These are phyloP conservation scores for Eustoma russellianum DNA, from an alignment of 257 asterid species.

Conservation along the genomic window DNA sequence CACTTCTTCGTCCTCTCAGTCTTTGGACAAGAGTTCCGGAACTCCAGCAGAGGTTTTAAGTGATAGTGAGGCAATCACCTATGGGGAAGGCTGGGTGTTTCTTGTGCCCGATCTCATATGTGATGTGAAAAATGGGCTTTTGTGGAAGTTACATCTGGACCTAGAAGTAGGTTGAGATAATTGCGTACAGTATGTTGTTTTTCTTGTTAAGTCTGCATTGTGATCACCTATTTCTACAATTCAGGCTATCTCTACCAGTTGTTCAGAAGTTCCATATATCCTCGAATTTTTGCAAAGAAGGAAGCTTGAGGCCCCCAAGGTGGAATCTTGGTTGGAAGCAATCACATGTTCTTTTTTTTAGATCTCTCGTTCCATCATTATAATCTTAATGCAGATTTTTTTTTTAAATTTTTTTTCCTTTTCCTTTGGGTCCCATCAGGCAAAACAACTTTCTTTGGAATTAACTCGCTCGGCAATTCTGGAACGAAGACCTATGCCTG, in stretches of 20 bases:
- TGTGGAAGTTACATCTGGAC: constrained; percentile 83
- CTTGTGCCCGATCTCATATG: constrained; percentile 83
- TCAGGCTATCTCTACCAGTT: constrained; percentile 92
- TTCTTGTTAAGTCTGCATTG: constrained; percentile 11
- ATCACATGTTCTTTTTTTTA: too few relatives aligned
- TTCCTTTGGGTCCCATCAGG: constrained; percentile 39
- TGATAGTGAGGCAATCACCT: constrained; percentile 43
- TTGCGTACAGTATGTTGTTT: constrained; percentile 13
- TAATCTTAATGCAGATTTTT: too few relatives aligned
- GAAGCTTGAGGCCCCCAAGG: constrained; percentile 83
- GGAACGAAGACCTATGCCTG: constrained; percentile 72
- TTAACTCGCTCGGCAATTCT: constrained; percentile 55
- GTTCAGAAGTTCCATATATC: constrained; percentile 68
- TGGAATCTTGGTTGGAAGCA: constrained; percentile 22
- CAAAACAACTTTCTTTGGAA: constrained; percentile 66
- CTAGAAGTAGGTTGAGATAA: constrained; percentile 55
- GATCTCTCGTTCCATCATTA: too few relatives aligned
- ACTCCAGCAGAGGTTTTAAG: constrained; percentile 31
- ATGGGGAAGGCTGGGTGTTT: constrained; percentile 81
- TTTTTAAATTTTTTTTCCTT: too few relatives aligned
- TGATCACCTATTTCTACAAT: constrained; percentile 14
- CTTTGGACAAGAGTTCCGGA: constrained; percentile 26
- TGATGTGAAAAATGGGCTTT: constrained; percentile 56
- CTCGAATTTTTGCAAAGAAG: constrained; percentile 92
- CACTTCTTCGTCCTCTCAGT: constrained; percentile 39